These are phyloP conservation scores for Colletotrichum australisinense DNA, from an alignment of 2,329 filamentous ascomycete genomes.

Conservation along the genomic window DNA sequence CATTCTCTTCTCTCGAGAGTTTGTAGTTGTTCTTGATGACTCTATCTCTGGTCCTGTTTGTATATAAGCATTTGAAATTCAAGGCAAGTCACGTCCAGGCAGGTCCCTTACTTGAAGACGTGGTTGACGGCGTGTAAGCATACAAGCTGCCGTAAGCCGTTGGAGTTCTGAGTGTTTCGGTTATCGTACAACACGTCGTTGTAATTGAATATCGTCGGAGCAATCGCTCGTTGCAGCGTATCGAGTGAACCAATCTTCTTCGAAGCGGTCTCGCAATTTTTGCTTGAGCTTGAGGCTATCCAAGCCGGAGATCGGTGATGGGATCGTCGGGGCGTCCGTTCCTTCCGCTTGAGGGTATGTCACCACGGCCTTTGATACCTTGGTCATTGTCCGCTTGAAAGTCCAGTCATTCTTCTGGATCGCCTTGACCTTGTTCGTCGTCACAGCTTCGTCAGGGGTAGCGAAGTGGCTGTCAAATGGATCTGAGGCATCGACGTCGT, in stretches of 20 bases:
- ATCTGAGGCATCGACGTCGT: conserved; percentile 65
- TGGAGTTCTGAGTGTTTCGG: conserved; percentile 76
- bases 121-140: conserved; percentile 93
- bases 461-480: conserved; percentile 87
- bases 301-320: conserved; percentile 51
- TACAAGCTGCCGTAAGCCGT: conserved; percentile 75
- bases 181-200: conserved; percentile 82
- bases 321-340: conserved; percentile 45
- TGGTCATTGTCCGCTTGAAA: conserved; percentile 57
- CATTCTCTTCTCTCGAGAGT: conserved; percentile 73
- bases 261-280: conserved; percentile 68
- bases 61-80: conserved; percentile 36
- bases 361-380: conserved; percentile 60
- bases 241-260: conserved; percentile 69
- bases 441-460: conserved; percentile 69
- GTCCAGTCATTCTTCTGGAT: conserved; percentile 63
- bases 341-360: conserved; percentile 56
- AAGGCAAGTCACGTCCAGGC: not conserved
- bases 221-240: conserved; percentile 71
- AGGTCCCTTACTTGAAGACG: conserved; percentile 76
- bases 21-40: conserved; percentile 94
- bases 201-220: conserved; percentile 83
- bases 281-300: conserved; percentile 74
- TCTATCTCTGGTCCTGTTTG: conserved; percentile 79
- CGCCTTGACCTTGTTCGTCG: conserved; percentile 65